phyloP scores from a whole-genome alignment of 1,139 yeast species.

The Geotrichum siamense region DNA sequence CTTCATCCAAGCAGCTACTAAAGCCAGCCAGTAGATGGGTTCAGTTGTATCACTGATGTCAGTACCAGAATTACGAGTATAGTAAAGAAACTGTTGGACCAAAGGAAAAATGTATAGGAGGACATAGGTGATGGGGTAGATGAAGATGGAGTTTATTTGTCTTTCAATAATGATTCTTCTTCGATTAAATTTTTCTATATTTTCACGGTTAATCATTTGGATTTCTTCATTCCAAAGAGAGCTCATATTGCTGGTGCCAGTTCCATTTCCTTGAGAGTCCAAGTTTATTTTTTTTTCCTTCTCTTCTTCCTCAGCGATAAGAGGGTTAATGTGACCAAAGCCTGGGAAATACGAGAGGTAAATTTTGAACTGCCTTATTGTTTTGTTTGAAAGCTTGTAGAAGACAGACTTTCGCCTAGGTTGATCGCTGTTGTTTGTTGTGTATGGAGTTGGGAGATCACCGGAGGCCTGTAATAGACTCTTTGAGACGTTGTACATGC shows the following conservation, averaged over 20 bases:
- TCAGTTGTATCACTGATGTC: slow-evolving; percentile 26
- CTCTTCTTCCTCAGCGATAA: slow-evolving; percentile 5
- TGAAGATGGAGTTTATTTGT: slow-evolving; percentile 71
- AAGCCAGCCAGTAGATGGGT: slow-evolving; percentile 56
- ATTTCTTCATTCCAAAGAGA: slow-evolving; percentile 8
- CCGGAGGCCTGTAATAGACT: slow-evolving; percentile 2
- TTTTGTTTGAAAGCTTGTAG: background rate
- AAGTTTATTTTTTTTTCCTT: background rate
- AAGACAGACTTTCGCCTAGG: background rate
- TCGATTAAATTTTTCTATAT: slow-evolving; percentile 50
- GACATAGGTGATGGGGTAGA: slow-evolving; percentile 77
- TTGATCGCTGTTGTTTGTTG: background rate
- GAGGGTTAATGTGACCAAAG: slow-evolving; percentile 10
- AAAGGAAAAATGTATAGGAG: slow-evolving; percentile 81
- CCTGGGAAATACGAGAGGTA: slow-evolving; percentile 12
- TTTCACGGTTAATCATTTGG: slow-evolving; percentile 47
- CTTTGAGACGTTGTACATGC: slow-evolving; percentile 14
- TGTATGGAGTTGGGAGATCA: background rate
- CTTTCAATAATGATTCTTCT: slow-evolving; percentile 62
- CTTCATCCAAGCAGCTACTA: slow-evolving; percentile 66
- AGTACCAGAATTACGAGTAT: slow-evolving; percentile 25
- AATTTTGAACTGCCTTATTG: background rate
- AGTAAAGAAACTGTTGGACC: slow-evolving; percentile 58
- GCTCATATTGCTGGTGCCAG: slow-evolving; percentile 2
- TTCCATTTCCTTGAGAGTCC: background rate